Evolutionary conservation across 2,329 filamentous ascomycete genomes (phyloP).

Genomic region (Pseudogymnoascus sp.): DNA sequence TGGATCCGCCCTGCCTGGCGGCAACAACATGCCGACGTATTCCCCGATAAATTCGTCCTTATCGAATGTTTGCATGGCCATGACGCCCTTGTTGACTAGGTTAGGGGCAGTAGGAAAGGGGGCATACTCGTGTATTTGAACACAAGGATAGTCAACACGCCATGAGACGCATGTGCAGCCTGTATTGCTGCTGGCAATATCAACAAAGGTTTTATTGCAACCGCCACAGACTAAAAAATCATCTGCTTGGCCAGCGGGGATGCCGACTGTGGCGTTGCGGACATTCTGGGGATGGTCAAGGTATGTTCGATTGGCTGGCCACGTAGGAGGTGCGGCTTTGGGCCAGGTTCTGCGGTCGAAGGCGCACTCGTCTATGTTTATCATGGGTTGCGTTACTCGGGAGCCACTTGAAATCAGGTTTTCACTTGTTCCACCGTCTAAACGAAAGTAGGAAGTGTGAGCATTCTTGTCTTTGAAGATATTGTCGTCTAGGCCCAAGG

Average conservation of each 20-base stretch:
- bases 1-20: not conserved
- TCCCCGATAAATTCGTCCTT: not conserved
- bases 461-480: not conserved
- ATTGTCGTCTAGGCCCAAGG: not conserved
- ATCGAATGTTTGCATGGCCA: not conserved
- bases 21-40: not conserved
- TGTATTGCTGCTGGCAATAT: not conserved
- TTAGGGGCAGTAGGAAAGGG: not conserved
- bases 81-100: not conserved
- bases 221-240: not conserved
- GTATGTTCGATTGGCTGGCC: not conserved
- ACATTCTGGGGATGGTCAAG: not conserved
- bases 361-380: not conserved
- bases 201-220: not conserved
- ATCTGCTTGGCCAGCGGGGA: not conserved
- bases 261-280: not conserved
- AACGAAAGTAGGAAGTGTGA: not conserved
- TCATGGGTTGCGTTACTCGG: not conserved
- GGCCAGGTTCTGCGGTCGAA: not conserved
- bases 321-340: not conserved
- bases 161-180: not conserved
- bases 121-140: not conserved
- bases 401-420: not conserved
- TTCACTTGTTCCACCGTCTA: not conserved
- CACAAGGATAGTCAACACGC: not conserved